Base-by-base conservation (phyloP, 441 rosid species). In the Jatropha multifida region DNA sequence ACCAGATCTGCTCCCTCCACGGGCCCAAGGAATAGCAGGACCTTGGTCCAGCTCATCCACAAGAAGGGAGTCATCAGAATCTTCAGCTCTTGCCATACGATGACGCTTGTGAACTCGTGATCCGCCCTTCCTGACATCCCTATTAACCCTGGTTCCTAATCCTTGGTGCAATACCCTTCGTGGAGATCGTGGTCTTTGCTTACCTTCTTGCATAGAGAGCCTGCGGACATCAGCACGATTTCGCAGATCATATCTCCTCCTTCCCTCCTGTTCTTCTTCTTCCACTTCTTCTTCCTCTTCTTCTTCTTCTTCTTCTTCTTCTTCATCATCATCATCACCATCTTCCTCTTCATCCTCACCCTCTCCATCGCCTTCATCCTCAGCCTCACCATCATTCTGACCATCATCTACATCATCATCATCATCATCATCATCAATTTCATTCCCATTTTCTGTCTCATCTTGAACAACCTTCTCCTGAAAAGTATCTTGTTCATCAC, bases 31-130 rank as follows among this genome's bases (percentile, higher is more conserved):
- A 79, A 90, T 88, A 59, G 90, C 88, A 79, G 97, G 98, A 66
- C 98, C 99, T 82, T 96, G 99, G 83, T 96, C 98, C 78, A 94
- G 82, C 87, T 96, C 99, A 88, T 96, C 98, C 81, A 96, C 99
- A 72, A 96, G 98, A 80, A 96, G 99, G 73, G 99, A 96, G 87
- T 96, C 99, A 83, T 96, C 99, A 76, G 99, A 96, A 82, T 96
- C 99, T 76, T 94, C 99, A 74, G 87, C 87, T 86, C 98, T 89
- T 58, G 92, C 62, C 32, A 85, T 77, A 73, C 92, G 95, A 81
- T 92, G 98, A 77, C 94, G 94, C 86, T 92, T 96, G 89, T 91
- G 98, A 83, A 85, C 96, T 77, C 98, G 89, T 73, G 98, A 91
- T 70, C 98, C 97, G 78, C 98, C 92, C 85, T 88, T 94, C 80